Base-by-base conservation (phyloP, 345 rosid genomes). In the Corchorus olitorius region DNA sequence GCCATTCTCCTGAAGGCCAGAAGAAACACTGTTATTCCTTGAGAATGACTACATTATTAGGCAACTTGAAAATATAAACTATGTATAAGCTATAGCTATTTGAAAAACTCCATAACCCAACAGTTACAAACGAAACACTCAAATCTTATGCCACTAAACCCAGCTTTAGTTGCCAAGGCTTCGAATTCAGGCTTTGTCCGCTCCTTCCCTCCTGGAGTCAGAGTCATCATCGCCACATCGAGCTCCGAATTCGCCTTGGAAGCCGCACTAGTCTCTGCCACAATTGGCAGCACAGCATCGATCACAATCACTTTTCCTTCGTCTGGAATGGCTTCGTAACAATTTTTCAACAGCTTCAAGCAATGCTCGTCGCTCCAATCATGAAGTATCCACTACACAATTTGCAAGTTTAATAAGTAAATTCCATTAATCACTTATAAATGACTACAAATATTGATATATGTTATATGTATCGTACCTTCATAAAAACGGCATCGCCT, bases 311-410 rank as follows among this genome's bases (percentile, higher is more conserved):
- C 85, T 69, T 87, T 87, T 50, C 87, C 88, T 8, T 83, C 78
- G 0, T 34, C 35, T 0, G 87, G 87, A 5, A 85, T 64, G 6
- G 62, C 50, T 8, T 75, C 5, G 17, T 75, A 63, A 52, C 77
- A 75, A 35, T 63, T 75, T 73, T 81, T 85, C 81, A 87, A 60
- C 1, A 87, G 63, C 19, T 78, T 83, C 46, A 81, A 11, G 72
- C 87, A 83, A 37, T 85, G 85, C 1, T 76, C 84, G 15, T 85
- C 90, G 33, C 80, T 81, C 90, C 87, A 85, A 20, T 87, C 84
- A 17, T 87, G 90, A 13, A 84, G 80, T 52, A 85, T 83, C 88
- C 84, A 85, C 87, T 85, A 19, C 2, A 80, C 20, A 19, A 45
- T 55, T 60, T 41, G 1, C 39, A 22, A 52, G 9, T 33, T 65